Evolutionary conservation across 176 grass and related monocot genomes (phyloP).

Genomic region (Melocanna baccifera): DNA sequence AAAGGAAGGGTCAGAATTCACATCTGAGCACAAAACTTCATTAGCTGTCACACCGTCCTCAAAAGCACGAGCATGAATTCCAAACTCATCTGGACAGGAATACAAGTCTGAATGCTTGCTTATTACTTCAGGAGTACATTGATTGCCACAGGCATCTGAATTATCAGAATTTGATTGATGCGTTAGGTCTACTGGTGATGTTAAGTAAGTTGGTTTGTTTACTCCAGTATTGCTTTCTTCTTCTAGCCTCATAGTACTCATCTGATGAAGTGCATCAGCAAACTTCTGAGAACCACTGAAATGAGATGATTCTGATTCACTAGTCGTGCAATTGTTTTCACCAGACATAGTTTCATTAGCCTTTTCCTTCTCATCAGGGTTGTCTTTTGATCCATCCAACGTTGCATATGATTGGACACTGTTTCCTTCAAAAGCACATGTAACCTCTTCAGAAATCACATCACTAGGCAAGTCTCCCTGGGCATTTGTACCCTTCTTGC

Average conservation of each 20-base stretch:
- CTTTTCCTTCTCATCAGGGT: conserved; percentile 31
- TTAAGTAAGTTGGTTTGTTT: background rate
- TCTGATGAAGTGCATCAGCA: conserved; percentile 18
- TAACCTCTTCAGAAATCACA: conserved; percentile 22
- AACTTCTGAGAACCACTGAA: conserved; percentile 32
- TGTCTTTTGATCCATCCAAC: conserved; percentile 14
- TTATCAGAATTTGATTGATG: conserved; percentile 30
- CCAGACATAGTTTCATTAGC: conserved; percentile 4
- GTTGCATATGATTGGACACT: conserved; percentile 4
- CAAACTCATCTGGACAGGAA: conserved; percentile 11
- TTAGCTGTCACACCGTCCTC: conserved; percentile 21
- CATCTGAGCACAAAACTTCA: conserved; percentile 36
- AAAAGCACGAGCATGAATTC: conserved; percentile 11
- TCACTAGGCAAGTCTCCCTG: conserved; percentile 3
- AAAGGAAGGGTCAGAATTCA: conserved; percentile 63
- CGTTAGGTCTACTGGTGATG: conserved; percentile 1
- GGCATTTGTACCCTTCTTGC: conserved; percentile 6
- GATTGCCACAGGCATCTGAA: conserved; percentile 22
- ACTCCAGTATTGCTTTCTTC: conserved; percentile 22
- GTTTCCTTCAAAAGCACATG: conserved; percentile 18
- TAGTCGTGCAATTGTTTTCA: conserved; percentile 5
- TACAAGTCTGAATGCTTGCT: conserved; percentile 12
- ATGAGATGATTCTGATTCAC: conserved; percentile 29
- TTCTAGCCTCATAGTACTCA: conserved; percentile 33
- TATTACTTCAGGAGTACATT: conserved; percentile 31